These are phyloP conservation scores for Phellinidium pouzarii DNA, from an alignment of 1,284 basidiomycete genomes.

Conservation along the genomic window DNA sequence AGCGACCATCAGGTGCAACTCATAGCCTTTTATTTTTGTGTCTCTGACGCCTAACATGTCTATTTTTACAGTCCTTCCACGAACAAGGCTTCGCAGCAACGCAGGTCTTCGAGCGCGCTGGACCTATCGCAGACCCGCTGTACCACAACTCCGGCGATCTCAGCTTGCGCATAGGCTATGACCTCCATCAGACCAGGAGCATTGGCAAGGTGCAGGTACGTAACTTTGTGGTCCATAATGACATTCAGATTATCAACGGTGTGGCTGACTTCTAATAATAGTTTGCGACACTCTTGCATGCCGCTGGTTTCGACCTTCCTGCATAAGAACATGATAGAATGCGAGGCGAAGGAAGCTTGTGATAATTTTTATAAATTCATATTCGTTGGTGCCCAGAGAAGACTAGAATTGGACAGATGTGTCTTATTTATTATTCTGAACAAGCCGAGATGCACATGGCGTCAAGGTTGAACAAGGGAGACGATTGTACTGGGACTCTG, in stretches of 20 bases:
- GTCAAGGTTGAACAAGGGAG: too few species aligned
- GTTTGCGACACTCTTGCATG: constrained; percentile 23
- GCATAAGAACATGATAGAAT: not conserved
- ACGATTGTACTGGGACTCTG: too few species aligned
- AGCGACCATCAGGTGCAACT: constrained; percentile 71
- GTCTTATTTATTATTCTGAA: too few species aligned
- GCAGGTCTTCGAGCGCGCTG: constrained; percentile 78
- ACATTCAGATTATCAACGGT: not conserved
- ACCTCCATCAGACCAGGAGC: constrained; percentile 69
- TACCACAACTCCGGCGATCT: constrained; percentile 81
- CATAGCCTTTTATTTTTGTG: not conserved
- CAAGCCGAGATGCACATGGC: too few species aligned
- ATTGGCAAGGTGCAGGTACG: constrained; percentile 82
- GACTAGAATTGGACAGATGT: too few species aligned
- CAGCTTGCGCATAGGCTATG: constrained; percentile 70
- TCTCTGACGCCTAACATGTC: too few species aligned
- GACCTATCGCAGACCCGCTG: constrained; percentile 79
- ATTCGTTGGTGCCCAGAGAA: too few species aligned
- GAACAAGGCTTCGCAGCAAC: constrained; percentile 77
- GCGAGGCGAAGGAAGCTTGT: not conserved
- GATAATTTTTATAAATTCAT: not conserved
- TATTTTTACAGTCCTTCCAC: constrained; percentile 58
- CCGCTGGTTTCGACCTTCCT: constrained; percentile 20
- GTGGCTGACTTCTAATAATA: constrained; percentile 2
- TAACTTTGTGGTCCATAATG: not conserved